A percentile compares a stretch with the other conserved stretches of the same genome.
These are phyloP conservation scores for Backusella morwellensis DNA, from an alignment of 192 early-diverging fungal species.

Conservation along the genomic window DNA sequence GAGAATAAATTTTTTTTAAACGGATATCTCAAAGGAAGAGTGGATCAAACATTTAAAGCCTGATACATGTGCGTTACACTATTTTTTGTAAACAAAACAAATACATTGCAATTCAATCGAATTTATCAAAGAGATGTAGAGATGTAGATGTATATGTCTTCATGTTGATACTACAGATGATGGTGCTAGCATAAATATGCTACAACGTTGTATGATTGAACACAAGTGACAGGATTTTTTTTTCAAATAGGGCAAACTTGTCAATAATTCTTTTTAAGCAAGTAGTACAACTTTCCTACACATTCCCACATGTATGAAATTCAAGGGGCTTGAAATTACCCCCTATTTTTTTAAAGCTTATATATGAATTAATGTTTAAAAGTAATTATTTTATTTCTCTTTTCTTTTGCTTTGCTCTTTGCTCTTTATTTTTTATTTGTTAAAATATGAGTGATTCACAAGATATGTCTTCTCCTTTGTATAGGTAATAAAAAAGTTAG, in stretches of 20 bases:
- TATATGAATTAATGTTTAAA: background rate
- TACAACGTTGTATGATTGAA: background rate
- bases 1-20: background rate
- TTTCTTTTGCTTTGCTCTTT: background rate
- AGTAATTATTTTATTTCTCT: background rate
- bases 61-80: slow-evolving; percentile 7
- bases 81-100: slow-evolving; percentile 4
- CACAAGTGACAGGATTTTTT: background rate
- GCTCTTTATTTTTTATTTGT: background rate
- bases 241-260: background rate
- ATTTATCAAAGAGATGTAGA: background rate
- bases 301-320: background rate
- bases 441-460: background rate
- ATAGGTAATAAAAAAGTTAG: background rate
- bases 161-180: background rate
- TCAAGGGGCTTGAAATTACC: background rate
- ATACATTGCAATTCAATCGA: background rate
- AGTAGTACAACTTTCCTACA: background rate
- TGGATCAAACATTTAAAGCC: background rate
- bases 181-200: background rate
- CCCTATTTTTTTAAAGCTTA: background rate
- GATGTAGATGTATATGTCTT: background rate
- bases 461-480: background rate
- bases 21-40: background rate
- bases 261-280: background rate